phyloP scores from a whole-genome alignment of 257 asterid genomes.

The Solanum bukasovii region DNA sequence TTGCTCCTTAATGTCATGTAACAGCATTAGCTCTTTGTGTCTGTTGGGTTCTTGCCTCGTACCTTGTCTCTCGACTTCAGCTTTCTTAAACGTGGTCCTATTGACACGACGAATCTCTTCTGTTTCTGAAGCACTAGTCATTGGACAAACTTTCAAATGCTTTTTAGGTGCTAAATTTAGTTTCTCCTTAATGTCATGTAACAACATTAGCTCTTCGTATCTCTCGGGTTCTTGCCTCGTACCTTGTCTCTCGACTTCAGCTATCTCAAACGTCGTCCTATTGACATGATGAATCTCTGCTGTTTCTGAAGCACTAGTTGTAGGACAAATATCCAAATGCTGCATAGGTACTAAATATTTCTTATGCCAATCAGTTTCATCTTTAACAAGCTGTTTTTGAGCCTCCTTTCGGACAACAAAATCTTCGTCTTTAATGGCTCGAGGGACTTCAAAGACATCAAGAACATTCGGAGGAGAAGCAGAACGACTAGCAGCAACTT shows the following conservation, averaged over 20 bases:
- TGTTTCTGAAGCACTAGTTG: slow-evolving; percentile 9
- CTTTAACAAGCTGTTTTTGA: slow-evolving; percentile 15
- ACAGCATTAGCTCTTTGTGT: slow-evolving; percentile 39
- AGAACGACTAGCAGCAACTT: slow-evolving; percentile 3
- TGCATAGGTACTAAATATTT: slow-evolving; percentile 33
- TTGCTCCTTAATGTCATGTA: slow-evolving; percentile 54
- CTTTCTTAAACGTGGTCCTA: slow-evolving; percentile 15
- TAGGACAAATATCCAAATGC: slow-evolving; percentile 12
- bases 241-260: slow-evolving; percentile 20
- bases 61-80: slow-evolving; percentile 22
- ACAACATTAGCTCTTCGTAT: slow-evolving; percentile 36
- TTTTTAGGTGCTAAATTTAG: slow-evolving; percentile 23
- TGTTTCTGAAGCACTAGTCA: slow-evolving; percentile 3
- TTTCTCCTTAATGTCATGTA: slow-evolving; percentile 53
- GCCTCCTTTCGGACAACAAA: slow-evolving; percentile 7
- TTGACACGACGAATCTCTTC: slow-evolving; percentile 9
- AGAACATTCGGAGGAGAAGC: slow-evolving; percentile 35
- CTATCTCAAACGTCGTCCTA: slow-evolving; percentile 20
- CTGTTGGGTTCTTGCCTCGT: slow-evolving; percentile 6
- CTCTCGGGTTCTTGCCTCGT: slow-evolving; percentile 1
- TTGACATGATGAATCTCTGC: slow-evolving; percentile 12
- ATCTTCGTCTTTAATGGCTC: slow-evolving; percentile 21
- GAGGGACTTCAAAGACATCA: slow-evolving; percentile 94
- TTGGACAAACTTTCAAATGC: background rate
- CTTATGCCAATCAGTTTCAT: slow-evolving; percentile 51